Percentiles rank a stretch among this genome's conserved stretches.
Evolutionary conservation across 805 yeast genomes (phyloP).

Genomic region (Saccharomycopsis amapae): DNA sequence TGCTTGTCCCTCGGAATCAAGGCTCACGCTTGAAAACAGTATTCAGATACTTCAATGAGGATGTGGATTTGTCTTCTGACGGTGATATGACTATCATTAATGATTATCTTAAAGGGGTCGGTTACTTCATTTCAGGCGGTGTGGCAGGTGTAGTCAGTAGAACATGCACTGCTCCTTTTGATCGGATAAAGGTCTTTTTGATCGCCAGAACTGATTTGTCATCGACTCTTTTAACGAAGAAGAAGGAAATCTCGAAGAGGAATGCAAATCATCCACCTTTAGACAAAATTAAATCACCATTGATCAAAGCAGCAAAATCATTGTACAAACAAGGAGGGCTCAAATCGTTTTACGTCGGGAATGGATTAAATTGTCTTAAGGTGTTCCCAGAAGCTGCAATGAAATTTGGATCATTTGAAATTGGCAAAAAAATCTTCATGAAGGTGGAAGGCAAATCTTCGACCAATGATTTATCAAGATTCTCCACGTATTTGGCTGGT

Average conservation of each 20-base stretch:
- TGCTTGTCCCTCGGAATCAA: conserved; percentile 73
- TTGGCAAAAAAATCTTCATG: conserved; percentile 70
- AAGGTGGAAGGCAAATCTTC: conserved; percentile 69
- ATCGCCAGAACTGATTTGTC: conserved; percentile 84
- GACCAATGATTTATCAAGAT: conserved; percentile 59
- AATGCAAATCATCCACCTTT: conserved; percentile 32
- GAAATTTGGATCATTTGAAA: conserved; percentile 93
- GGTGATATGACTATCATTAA: conserved; percentile 85
- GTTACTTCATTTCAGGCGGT: conserved; percentile 93
- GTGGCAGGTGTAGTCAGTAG: conserved; percentile 92
- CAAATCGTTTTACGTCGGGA: conserved; percentile 86
- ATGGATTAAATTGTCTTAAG: conserved; percentile 86
- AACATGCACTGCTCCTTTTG: conserved; percentile 96
- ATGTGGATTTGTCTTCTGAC: conserved; percentile 76
- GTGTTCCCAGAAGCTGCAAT: conserved; percentile 97
- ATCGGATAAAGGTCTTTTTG: conserved; percentile 85
- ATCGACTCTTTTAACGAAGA: conserved; percentile 59
- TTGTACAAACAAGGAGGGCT: conserved; percentile 86
- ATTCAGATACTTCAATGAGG: conserved; percentile 71
- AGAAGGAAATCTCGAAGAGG: conserved; percentile 39
- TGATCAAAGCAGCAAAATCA: conserved; percentile 71
- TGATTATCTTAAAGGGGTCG: conserved; percentile 76
- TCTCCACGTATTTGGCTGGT: conserved; percentile 85
- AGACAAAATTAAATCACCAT: conserved; percentile 57
- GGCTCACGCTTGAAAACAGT: conserved; percentile 80